Evolutionary conservation across 768 basidiomycete genomes (phyloP).

Genomic region (Termitomyces sp.): DNA sequence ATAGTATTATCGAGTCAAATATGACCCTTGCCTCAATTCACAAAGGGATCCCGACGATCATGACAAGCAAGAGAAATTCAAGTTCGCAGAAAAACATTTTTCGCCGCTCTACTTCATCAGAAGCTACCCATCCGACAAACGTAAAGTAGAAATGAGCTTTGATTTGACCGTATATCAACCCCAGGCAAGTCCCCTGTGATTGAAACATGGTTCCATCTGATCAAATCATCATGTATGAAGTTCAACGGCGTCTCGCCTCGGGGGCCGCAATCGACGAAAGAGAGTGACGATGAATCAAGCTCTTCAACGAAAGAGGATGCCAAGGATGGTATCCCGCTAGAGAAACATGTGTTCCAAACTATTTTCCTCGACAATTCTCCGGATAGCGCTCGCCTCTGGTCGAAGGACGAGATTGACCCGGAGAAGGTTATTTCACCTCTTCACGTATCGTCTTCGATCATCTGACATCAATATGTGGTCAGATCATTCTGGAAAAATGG

Average conservation of each 20-base stretch:
- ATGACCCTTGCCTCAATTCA: slow-evolving; percentile 25
- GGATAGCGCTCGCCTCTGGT: slow-evolving; percentile 34
- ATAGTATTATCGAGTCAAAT: slow-evolving; percentile 35
- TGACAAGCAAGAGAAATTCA: slow-evolving; percentile 21
- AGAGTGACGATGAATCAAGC: background rate
- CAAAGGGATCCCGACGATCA: slow-evolving; percentile 20
- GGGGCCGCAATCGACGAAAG: slow-evolving; percentile 5
- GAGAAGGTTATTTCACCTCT: slow-evolving; percentile 18
- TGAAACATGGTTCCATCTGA: background rate
- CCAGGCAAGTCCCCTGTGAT: slow-evolving; percentile 23
- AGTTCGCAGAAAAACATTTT: slow-evolving; percentile 34
- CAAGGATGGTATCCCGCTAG: slow-evolving; percentile 22
- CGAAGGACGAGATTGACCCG: slow-evolving; percentile 30
- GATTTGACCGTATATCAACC: slow-evolving; percentile 44
- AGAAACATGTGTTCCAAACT: slow-evolving; percentile 44
- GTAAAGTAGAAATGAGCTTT: slow-evolving; percentile 49
- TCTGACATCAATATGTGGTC: background rate
- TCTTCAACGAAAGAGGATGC: slow-evolving; percentile 2
- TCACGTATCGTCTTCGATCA: background rate
- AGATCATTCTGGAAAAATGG: slow-evolving; percentile 39
- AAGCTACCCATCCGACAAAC: slow-evolving; percentile 35
- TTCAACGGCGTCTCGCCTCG: slow-evolving; percentile 18
- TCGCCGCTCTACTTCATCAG: slow-evolving; percentile 41
- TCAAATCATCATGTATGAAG: slow-evolving; percentile 5
- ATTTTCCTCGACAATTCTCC: slow-evolving; percentile 39